These are phyloP conservation scores for Volvariella volvacea DNA, from an alignment of 1,284 basidiomycete species.

Conservation along the genomic window DNA sequence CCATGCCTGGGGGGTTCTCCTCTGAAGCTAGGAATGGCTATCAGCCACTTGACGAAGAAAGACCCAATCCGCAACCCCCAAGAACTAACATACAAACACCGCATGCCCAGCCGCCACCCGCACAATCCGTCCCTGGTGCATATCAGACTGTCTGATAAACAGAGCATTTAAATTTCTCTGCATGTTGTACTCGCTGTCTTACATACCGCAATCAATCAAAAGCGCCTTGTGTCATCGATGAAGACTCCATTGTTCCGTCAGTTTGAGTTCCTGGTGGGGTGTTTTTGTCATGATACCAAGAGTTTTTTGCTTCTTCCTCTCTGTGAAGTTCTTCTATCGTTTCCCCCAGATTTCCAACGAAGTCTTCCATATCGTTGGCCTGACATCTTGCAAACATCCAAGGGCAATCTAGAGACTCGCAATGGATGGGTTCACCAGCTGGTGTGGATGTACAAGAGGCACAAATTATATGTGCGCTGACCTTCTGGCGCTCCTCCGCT, in stretches of 20 bases:
- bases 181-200: too few species aligned
- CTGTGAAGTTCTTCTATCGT: too few species aligned
- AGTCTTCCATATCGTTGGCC: too few species aligned
- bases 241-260: too few species aligned
- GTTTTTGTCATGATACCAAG: too few species aligned
- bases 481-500: slow-evolving; percentile 49
- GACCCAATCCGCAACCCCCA: slow-evolving; percentile 17
- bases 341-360: too few species aligned
- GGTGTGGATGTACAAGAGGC: slow-evolving; percentile 57
- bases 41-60: slow-evolving; percentile 66
- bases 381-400: slow-evolving; percentile 57
- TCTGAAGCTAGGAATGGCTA: slow-evolving; percentile 58
- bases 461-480: slow-evolving; percentile 64
- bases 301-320: too few species aligned
- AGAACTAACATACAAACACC: slow-evolving; percentile 13
- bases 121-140: slow-evolving; percentile 30
- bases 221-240: too few species aligned
- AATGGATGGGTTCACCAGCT: slow-evolving; percentile 56
- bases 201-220: too few species aligned
- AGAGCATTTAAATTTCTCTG: too few species aligned
- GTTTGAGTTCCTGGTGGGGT: too few species aligned
- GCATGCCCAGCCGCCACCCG: slow-evolving; percentile 15
- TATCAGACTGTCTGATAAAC: slow-evolving; percentile 31
- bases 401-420: slow-evolving; percentile 81
- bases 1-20: slow-evolving; percentile 79